phyloP scores from a whole-genome alignment of 2,329 filamentous ascomycete species.

The Fusarium graminum region DNA sequence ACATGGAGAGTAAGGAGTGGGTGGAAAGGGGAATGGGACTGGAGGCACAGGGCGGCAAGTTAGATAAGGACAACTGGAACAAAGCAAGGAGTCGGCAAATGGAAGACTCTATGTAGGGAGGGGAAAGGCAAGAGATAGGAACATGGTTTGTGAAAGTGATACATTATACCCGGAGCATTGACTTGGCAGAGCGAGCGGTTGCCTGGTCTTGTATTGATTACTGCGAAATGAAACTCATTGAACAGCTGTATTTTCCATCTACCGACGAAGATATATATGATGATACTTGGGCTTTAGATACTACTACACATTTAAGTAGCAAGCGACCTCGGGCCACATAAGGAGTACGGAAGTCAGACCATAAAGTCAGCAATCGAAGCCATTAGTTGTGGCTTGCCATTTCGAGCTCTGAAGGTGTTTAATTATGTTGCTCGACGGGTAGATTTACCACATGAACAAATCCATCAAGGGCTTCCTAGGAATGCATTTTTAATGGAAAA shows the following conservation, averaged over 20 bases:
- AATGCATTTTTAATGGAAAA: slow-evolving; percentile 14
- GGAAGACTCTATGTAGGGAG: slow-evolving; percentile 73
- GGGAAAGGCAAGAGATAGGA: slow-evolving; percentile 8
- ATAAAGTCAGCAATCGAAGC: not conserved
- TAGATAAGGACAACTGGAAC: slow-evolving; percentile 74
- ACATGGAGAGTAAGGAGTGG: slow-evolving; percentile 97
- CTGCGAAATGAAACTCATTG: slow-evolving; percentile 30
- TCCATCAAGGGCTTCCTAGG: not conserved
- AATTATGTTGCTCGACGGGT: not conserved
- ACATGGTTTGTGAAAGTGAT: slow-evolving; percentile 29
- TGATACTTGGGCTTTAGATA: not conserved
- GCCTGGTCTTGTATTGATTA: slow-evolving; percentile 45
- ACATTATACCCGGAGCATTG: slow-evolving; percentile 50
- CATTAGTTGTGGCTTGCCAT: not conserved
- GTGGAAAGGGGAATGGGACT: slow-evolving; percentile 83
- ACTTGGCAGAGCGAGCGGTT: slow-evolving; percentile 48
- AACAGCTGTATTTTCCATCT: slow-evolving; percentile 24
- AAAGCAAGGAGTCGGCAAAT: slow-evolving; percentile 76
- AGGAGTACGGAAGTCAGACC: not conserved
- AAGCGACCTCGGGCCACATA: not conserved
- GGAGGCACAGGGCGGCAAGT: slow-evolving; percentile 73
- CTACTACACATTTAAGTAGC: not conserved
- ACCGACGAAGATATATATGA: slow-evolving; percentile 19
- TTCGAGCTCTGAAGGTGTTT: no score
- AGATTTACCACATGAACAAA: not conserved